Base-by-base conservation (phyloP, 164 flowering plant genomes). In the Stephania cephalantha region DNA sequence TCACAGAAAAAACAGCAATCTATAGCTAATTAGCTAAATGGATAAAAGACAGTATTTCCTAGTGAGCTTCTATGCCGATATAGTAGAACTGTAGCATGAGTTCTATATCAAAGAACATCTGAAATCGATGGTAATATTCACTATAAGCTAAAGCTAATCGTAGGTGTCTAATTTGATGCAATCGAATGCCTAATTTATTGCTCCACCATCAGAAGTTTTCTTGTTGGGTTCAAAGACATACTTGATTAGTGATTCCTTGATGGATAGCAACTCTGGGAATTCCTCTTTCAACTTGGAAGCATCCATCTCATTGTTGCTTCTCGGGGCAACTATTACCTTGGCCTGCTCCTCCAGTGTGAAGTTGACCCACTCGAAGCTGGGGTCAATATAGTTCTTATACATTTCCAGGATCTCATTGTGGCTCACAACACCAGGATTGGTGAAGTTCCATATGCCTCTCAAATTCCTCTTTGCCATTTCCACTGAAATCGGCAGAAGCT, bases 171-270 rank as follows among this genome's bases (percentile, higher is more conserved):
- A 45, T 31, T 35, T 35, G 13, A 46, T 42, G 20, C 29, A 42
- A 70, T 20, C 12, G 1, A 44, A 69, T 45, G 52, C 71, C 71
- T 70, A 70, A 70, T 70, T 70, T 44, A 11, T 15, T 46, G 50
- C 71, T 70, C 31, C 71, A 45, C 71, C n/a, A 17, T 67, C 69
- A 17, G 22, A 73, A 35, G 75, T 61, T 73, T 73, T 73, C 67
- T 73, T 73, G 68, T 73, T 73, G 68, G 69, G 75, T 73, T 73
- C 75, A n/a, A 73, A 73, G 53, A 73, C 75, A 20, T 73, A 73
- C 69, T 73, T 73, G 75, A 73, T 73, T 46, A 73, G 68, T 20
- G 75, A 73, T 7, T 73, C 75, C 29, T 73, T 63, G 69, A 73
- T 73, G 1, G 75, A 63, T 11, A 73, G 55, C 68, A 73, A 73